Conservation (phyloP, 2,329 filamentous ascomycete species). For the Aspergillus intermedius region DNA sequence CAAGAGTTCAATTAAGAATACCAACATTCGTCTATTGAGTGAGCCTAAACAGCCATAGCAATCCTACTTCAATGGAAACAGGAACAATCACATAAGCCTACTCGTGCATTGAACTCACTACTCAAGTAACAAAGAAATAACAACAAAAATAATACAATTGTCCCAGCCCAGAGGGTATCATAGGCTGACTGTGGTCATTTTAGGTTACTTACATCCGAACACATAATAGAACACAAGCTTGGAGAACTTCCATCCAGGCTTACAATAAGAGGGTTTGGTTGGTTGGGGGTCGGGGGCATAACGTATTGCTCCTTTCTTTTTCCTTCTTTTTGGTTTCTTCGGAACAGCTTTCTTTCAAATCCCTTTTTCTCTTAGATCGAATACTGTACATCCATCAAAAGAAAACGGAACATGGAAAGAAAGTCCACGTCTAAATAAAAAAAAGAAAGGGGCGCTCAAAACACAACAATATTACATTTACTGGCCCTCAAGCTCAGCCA, state of each 20-base stretch:
- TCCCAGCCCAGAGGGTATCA: conserved; percentile 25
- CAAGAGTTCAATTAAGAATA: no score
- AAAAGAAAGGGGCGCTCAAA: conserved; percentile 30
- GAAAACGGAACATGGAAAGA: conserved; percentile 31
- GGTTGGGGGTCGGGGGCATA: conserved; percentile 3
- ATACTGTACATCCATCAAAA: conserved; percentile 36
- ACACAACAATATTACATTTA: conserved; percentile 39
- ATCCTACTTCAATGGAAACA: no score
- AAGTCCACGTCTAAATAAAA: conserved; percentile 23
- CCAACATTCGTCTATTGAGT: no score
- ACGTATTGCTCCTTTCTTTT: conserved; percentile 9
- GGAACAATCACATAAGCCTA: no score
- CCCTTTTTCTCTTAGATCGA: conserved; percentile 30
- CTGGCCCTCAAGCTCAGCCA: conserved; percentile 76
- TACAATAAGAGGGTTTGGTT: conserved; percentile 11
- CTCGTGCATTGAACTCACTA: not conserved
- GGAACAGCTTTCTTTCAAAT: conserved; percentile 17
- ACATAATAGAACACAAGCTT: conserved; percentile 34
- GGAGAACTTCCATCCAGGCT: conserved; percentile 21
- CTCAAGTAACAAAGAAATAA: not conserved
- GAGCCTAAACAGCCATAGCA: no score
- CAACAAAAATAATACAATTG: conserved; percentile 26
- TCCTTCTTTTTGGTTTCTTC: conserved; percentile 3
- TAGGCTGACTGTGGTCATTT: conserved; percentile 32
- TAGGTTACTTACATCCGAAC: conserved; percentile 34